Evolutionary conservation across 192 early-diverging fungal genomes (phyloP), one percentile per base, ranked within the genome.

Genomic region (Radiomyces spectabilis): DNA sequence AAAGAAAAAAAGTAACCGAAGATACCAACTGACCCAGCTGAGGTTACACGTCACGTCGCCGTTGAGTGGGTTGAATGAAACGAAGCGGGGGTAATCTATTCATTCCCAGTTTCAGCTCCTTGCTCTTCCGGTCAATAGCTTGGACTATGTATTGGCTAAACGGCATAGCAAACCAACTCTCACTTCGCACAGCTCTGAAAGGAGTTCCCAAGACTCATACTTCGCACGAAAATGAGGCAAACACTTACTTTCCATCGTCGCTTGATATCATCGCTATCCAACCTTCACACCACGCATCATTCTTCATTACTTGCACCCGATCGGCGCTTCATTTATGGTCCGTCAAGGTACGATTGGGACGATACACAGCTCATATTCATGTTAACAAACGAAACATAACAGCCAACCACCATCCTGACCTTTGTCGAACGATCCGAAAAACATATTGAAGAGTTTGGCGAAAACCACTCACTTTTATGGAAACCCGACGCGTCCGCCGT

Each of bases 391-490:
- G 15, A 34, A 29, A 22, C 27, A 24, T 25, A 30, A 42, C 10
- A 31, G 86, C 89, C 89, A 26, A 74, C 65, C 15, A 79, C 77
- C 1, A 51, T 88, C 15, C 67, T 92, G 12, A 66, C 87, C 18
- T 77, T 76, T 46, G 79, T 86, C 5, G 59, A 71, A 21, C 72
- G 89, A 22, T 74, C 86, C 3, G 55, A 75, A 8, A 71, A 77
- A 30, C 85, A 85, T 26, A 49, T 92, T 7, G 41, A 73, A 41
- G 83, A 89, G 41, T 85, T 87, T 75, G 89, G 89, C 6, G 76
- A 79, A 32, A 92, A 92, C 67, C 39, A 61, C 16, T 71, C 76
- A 27, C 62, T 87, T 5, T 63, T 89, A 42, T 92, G 87, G 87
- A 87, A 84, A 34, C 86, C 81, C 8, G 85, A 89, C 50, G 75